Evolutionary conservation across 208 protist genomes (phyloP).

Genomic region (Spongospora subterranea): DNA sequence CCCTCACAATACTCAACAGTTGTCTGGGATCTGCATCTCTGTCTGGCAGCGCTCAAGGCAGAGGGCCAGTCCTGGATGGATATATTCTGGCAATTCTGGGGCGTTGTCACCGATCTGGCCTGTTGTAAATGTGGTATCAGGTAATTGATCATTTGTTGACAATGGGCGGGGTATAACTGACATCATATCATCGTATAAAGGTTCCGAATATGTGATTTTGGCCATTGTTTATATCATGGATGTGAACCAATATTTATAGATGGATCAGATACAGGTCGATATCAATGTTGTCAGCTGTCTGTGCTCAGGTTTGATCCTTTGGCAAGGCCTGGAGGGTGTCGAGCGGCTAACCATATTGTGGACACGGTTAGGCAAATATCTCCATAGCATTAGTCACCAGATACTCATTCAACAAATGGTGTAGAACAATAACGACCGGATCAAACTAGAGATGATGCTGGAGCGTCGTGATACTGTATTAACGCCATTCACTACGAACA

Average conservation of each 20-base stretch:
- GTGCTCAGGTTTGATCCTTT: slow-evolving; percentile 14
- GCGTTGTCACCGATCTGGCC: background rate
- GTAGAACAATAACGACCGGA: slow-evolving; percentile 4
- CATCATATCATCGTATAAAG: background rate
- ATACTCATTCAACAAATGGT: background rate
- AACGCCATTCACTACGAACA: background rate
- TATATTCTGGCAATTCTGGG: slow-evolving; percentile 26
- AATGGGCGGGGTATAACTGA: background rate
- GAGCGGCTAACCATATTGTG: slow-evolving; percentile 16
- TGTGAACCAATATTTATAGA: slow-evolving; percentile 26
- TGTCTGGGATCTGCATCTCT: background rate
- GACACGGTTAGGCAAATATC: background rate
- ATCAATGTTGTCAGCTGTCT: background rate
- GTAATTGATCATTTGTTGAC: background rate
- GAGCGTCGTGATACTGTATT: background rate
- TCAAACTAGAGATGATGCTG: slow-evolving; percentile 32
- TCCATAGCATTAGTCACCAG: background rate
- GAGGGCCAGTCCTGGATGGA: background rate
- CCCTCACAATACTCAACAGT: background rate
- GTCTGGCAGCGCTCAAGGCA: background rate
- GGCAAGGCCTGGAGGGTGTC: background rate
- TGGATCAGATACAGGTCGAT: background rate
- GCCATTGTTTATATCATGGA: slow-evolving; percentile 19
- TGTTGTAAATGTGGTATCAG: slow-evolving; percentile 12
- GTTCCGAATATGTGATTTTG: slow-evolving; percentile 35